A percentile compares a stretch with the other conserved stretches of the same genome.
Evolutionary conservation across 1,284 basidiomycete genomes (phyloP).

Genomic region (Ceratobasidium sp.): DNA sequence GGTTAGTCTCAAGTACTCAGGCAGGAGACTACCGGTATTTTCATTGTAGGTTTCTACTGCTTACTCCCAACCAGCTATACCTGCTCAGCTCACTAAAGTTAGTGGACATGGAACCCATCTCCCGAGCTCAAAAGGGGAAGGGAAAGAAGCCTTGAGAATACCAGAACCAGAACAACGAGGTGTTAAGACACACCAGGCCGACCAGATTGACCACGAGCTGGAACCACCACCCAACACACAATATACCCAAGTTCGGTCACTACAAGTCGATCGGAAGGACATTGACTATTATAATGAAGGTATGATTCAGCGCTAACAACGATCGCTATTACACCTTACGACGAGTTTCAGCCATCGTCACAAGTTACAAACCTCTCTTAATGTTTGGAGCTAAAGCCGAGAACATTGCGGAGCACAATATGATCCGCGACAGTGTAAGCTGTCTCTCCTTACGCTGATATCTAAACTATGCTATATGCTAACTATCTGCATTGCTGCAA

Average conservation of each 20-base stretch:
- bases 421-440: constrained; percentile 1
- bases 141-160: background rate
- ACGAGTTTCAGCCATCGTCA: background rate
- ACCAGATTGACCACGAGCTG: background rate
- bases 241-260: background rate
- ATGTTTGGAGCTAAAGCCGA: background rate
- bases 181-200: background rate
- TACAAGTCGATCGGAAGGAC: background rate
- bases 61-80: no score
- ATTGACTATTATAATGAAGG: constrained; percentile 17
- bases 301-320: background rate
- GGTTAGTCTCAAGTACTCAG: background rate
- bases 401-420: background rate
- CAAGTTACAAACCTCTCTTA: background rate
- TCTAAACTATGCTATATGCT: background rate
- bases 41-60: background rate
- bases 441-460: background rate
- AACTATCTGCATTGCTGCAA: no score
- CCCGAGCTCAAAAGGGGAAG: background rate
- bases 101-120: constrained; percentile 1
- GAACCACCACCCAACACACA: background rate
- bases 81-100: background rate
- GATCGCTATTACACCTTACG: background rate
- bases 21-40: background rate
- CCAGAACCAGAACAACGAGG: no score